These are phyloP conservation scores for Nicotiana noctiflora DNA, from an alignment of 257 asterid genomes.

Conservation along the genomic window DNA sequence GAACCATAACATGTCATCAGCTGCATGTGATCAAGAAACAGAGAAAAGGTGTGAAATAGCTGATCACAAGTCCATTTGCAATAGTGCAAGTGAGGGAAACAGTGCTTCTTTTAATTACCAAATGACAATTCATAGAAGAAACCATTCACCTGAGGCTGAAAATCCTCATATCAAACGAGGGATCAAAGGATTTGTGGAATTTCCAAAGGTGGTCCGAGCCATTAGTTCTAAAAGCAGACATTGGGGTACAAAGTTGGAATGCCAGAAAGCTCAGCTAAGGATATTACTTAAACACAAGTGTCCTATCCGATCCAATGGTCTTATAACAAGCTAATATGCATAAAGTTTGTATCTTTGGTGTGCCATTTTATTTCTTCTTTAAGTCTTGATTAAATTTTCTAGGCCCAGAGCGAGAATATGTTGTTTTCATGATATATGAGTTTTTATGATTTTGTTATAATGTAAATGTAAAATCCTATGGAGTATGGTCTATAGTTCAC, in stretches of 20 bases:
- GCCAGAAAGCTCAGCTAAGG: slow-evolving; percentile 77
- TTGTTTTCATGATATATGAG: not conserved
- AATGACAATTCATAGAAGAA: slow-evolving; percentile 22
- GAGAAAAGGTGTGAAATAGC: slow-evolving; percentile 18
- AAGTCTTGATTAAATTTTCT: not conserved
- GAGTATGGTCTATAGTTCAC: not conserved
- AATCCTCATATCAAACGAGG: slow-evolving; percentile 84
- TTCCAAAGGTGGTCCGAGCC: slow-evolving; percentile 67
- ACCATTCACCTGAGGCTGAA: slow-evolving; percentile 31
- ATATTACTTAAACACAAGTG: slow-evolving; percentile 55
- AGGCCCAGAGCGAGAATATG: not conserved
- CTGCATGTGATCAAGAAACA: not conserved
- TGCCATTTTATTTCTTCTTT: not conserved
- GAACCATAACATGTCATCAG: not conserved
- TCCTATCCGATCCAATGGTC: slow-evolving; percentile 30
- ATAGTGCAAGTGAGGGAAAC: not conserved
- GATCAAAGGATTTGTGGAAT: slow-evolving; percentile 85
- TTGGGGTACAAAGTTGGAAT: slow-evolving; percentile 58
- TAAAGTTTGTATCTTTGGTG: not conserved
- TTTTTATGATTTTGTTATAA: not conserved
- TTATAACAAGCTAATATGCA: slow-evolving; percentile 32
- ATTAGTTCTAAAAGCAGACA: slow-evolving; percentile 65
- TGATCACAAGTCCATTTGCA: slow-evolving; percentile 16
- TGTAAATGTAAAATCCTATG: not conserved
- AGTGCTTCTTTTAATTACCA: slow-evolving; percentile 10